These are phyloP conservation scores for Pleurotus tuoliensis DNA, from an alignment of 768 basidiomycete species.

Conservation along the genomic window DNA sequence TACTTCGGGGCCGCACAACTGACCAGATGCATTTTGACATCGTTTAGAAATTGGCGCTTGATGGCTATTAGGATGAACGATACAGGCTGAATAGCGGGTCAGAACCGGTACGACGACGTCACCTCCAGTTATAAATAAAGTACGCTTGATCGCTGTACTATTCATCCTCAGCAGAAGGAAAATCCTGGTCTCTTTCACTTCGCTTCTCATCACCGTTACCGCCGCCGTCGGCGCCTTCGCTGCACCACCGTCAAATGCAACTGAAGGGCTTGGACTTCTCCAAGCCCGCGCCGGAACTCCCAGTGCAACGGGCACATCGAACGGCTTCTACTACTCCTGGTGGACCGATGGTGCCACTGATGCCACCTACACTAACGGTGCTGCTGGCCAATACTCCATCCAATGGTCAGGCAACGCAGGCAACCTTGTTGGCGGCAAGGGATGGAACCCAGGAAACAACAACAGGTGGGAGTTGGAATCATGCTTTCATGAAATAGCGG, in stretches of 20 bases:
- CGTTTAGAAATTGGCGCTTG: too few species aligned
- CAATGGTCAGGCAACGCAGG: conserved; percentile 25
- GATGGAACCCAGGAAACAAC: background rate
- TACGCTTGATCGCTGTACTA: background rate
- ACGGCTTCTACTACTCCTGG: conserved; percentile 34
- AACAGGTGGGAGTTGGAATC: background rate
- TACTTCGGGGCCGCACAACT: too few species aligned
- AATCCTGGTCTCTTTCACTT: conserved; percentile 9
- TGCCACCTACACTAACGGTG: conserved; percentile 27
- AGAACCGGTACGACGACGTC: background rate
- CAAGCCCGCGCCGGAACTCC: conserved; percentile 16
- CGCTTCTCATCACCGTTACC: conserved; percentile 14
- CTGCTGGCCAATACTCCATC: conserved; percentile 26
- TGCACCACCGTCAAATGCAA: conserved; percentile 14
- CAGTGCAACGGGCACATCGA: conserved; percentile 24
- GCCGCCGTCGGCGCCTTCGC: conserved; percentile 16
- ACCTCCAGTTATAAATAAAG: background rate
- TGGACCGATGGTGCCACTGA: conserved; percentile 27
- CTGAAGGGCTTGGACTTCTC: conserved; percentile 4
- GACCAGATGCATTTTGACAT: too few species aligned
- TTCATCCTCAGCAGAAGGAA: background rate
- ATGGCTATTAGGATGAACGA: background rate
- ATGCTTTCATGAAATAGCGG: background rate
- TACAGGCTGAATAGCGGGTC: background rate
- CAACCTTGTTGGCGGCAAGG: conserved; percentile 34